These are phyloP conservation scores for Leccinum sublutescens DNA, from an alignment of 768 basidiomycete species.

Conservation along the genomic window DNA sequence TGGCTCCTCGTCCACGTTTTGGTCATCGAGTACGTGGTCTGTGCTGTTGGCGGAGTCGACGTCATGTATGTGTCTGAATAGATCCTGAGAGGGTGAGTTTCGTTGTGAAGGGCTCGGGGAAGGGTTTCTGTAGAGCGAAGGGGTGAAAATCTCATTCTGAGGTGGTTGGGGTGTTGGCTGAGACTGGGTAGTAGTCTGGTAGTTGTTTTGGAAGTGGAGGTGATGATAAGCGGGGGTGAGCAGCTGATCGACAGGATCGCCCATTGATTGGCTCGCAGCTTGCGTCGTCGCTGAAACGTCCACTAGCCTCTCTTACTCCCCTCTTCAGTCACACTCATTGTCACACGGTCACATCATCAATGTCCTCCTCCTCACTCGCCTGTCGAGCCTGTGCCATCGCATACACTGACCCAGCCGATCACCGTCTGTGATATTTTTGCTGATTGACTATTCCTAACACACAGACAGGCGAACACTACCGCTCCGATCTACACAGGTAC, in stretches of 20 bases:
- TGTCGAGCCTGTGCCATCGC: slow-evolving; percentile 92
- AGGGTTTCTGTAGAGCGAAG: slow-evolving; percentile 26
- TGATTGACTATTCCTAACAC: background rate
- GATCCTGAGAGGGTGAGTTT: slow-evolving; percentile 29
- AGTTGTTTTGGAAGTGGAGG: slow-evolving; percentile 34
- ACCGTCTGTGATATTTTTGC: slow-evolving; percentile 50
- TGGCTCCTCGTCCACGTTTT: slow-evolving; percentile 85
- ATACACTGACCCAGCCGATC: slow-evolving; percentile 78
- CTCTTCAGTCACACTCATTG: background rate
- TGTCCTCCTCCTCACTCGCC: slow-evolving; percentile 41
- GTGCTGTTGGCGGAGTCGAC: slow-evolving; percentile 11
- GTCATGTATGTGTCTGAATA: slow-evolving; percentile 33
- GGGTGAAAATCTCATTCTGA: slow-evolving; percentile 26
- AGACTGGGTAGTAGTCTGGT: slow-evolving; percentile 20
- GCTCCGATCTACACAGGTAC: slow-evolving; percentile 94
- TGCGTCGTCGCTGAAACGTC: slow-evolving; percentile 29
- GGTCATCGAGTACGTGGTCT: slow-evolving; percentile 36
- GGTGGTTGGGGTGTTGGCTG: slow-evolving; percentile 19
- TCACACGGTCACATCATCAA: slow-evolving; percentile 10
- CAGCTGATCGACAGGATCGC: slow-evolving; percentile 60
- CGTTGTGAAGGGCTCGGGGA: slow-evolving; percentile 33
- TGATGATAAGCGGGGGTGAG: slow-evolving; percentile 58
- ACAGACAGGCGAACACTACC: slow-evolving; percentile 76
- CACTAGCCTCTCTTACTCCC: background rate
- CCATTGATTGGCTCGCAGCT: slow-evolving; percentile 48